These are phyloP conservation scores for Cordyceps javanica DNA, from an alignment of 2,329 filamentous ascomycete genomes.

Conservation along the genomic window DNA sequence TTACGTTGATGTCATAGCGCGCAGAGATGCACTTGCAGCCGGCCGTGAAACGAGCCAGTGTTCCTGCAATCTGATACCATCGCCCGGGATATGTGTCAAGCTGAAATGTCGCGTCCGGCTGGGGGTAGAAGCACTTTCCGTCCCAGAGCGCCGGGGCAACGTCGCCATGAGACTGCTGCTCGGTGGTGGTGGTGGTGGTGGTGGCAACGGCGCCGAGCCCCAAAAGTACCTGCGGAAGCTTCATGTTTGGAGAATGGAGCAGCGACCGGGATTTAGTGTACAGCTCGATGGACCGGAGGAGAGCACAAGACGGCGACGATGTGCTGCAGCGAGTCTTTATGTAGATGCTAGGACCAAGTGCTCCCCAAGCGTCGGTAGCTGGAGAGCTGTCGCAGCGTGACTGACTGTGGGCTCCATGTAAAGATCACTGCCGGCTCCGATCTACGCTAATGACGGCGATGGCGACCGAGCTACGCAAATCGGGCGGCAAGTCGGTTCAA, in stretches of 20 bases:
- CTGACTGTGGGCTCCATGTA: too few relatives aligned
- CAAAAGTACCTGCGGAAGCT: background rate
- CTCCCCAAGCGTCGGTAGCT: too few relatives aligned
- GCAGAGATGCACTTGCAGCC: constrained; percentile 28
- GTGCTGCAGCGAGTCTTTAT: background rate
- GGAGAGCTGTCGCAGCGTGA: too few relatives aligned
- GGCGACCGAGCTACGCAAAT: background rate
- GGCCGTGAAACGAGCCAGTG: constrained; percentile 24
- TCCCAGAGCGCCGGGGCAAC: constrained; percentile 26
- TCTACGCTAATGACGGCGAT: constrained; percentile 4
- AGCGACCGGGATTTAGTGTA: background rate
- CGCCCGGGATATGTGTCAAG: constrained; percentile 26
- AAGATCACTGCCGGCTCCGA: background rate
- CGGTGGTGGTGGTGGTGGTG: constrained; percentile 1
- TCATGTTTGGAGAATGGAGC: background rate
- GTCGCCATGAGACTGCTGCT: constrained; percentile 12
- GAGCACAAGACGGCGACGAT: too few relatives aligned
- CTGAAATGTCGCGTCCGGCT: constrained; percentile 22
- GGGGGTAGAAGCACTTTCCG: constrained; percentile 26
- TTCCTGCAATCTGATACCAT: constrained; percentile 29
- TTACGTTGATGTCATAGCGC: constrained; percentile 26
- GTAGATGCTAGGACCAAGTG: too few relatives aligned
- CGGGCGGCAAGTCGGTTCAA: background rate
- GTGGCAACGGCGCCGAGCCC: background rate
- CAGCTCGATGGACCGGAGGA: background rate